Evolutionary conservation across 306 rosid genomes (phyloP), one percentile per base, ranked within the genome.

Genomic region (Alnus glutinosa): DNA sequence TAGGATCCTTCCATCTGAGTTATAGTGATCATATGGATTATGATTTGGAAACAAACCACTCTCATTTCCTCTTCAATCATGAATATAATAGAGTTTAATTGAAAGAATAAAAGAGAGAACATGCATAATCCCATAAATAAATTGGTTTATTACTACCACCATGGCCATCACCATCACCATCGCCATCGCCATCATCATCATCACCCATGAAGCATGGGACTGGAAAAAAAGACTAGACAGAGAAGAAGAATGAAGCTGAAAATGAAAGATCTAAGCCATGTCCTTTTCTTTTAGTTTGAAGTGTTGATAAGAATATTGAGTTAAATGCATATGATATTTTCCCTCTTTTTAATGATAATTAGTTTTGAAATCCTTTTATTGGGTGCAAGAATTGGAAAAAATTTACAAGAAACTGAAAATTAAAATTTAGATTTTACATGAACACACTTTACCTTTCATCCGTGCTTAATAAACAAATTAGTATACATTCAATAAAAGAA

Each of bases 1-100:
- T 30, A 34, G 70, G 70, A 63, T 34, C 70, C 70, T 63, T 63
- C 30, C 42, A 13, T 30, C 70, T 63, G 39, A 63, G 46, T 63
- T 63, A 15, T 12, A 7, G 32, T 63, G 19, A 34, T 63, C 15
- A 34, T 34, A 23, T 6, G 46, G 4, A 36, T 13, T 34, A 30
- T 63, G 15, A 34, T 63, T 3, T 5, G 46, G 10, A 32, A 63
- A 13, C n/a, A 63, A 5, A 63, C 18, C 46, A 34, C 46, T 34
- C 19, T 63, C 1, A 1, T 32, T 63, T 63, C 19, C 70, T 36
- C 70, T 32, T 11, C 70, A 63, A 63, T 63, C 44, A 5, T 34
- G 10, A 5, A 30, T 36, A 34, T 7, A 63, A 63, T 23, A 14
- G 1, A 32, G 1, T 14, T 14, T 63, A 63, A 39, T 63, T 63